Percentiles rank a stretch among this genome's conserved stretches.
These are phyloP conservation scores for rapeseed (Brassica napus) DNA, from an alignment of 345 rosid genomes.

Conservation along the genomic window DNA sequence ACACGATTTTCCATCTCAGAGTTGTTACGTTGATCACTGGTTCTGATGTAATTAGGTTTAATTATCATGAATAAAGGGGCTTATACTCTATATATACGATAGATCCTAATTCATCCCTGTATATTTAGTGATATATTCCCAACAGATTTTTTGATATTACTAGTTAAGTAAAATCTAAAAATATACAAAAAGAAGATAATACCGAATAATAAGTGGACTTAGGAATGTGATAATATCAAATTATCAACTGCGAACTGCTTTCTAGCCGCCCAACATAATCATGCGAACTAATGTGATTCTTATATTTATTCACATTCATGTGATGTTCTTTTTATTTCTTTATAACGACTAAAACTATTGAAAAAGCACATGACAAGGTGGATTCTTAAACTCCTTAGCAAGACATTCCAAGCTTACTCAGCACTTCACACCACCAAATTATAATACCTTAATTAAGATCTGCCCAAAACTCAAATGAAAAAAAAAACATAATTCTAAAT, in stretches of 20 bases:
- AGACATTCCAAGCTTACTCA: slow-evolving; percentile 40
- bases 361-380: slow-evolving; percentile 10
- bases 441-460: slow-evolving; percentile 8
- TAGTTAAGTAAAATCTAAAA: not conserved
- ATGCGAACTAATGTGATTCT: not conserved
- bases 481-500: not conserved
- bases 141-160: not conserved
- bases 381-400: slow-evolving; percentile 41
- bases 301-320: not conserved
- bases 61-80: not conserved
- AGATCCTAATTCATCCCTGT: not conserved
- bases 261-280: not conserved
- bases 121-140: slow-evolving; percentile 1
- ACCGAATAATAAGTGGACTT: not conserved
- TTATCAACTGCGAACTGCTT: not conserved
- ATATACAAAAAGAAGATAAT: not conserved
- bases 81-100: not conserved
- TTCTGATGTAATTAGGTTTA: not conserved
- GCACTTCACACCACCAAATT: slow-evolving; percentile 33
- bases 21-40: not conserved
- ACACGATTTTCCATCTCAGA: slow-evolving; percentile 14
- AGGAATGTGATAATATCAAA: not conserved
- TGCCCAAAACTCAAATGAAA: slow-evolving; percentile 4
- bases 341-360: not conserved
- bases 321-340: not conserved